These are phyloP conservation scores for Rhododendron ovatum DNA, from an alignment of 148 eudicot genomes.

Conservation along the genomic window DNA sequence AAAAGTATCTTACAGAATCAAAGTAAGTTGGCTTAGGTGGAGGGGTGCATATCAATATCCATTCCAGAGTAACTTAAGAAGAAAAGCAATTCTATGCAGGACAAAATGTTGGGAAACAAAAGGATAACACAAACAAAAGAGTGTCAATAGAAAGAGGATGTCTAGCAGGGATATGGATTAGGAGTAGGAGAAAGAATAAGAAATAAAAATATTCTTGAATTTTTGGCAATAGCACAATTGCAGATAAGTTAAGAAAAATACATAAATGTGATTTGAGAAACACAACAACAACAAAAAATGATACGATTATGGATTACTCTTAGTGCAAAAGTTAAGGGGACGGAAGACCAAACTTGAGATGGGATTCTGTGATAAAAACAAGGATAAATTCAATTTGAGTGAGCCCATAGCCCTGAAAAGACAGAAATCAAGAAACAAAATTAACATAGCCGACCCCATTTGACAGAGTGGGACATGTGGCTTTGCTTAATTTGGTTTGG, in stretches of 20 bases:
- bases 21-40: background rate
- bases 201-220: background rate
- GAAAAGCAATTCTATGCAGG: background rate
- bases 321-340: background rate
- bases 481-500: background rate
- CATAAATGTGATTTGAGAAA: background rate
- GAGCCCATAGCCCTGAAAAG: background rate
- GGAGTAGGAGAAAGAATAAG: background rate
- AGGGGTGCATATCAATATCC: background rate
- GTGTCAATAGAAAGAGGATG: background rate
- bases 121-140: background rate
- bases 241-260: background rate
- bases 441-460: background rate
- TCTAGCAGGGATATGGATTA: background rate
- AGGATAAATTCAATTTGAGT: background rate
- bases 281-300: background rate
- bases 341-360: background rate
- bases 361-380: too few species aligned
- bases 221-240: background rate
- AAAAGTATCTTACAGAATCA: background rate
- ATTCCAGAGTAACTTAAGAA: background rate
- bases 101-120: background rate
- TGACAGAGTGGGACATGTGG: background rate
- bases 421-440: background rate
- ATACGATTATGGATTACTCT: too few species aligned